phyloP scores from a whole-genome alignment of 345 rosid species.

The Rhizophora mangle region DNA sequence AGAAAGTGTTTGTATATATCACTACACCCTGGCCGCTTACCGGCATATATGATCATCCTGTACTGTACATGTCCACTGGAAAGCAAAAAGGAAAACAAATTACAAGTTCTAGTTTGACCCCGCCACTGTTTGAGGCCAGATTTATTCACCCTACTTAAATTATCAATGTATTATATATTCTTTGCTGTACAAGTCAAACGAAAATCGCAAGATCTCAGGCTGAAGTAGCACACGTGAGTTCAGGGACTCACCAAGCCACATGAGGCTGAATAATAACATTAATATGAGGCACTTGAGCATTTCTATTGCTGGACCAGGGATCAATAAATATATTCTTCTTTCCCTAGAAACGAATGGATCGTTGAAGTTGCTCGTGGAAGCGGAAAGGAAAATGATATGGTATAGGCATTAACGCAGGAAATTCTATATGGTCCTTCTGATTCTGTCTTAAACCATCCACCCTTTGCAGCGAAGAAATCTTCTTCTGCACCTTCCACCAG shows the following conservation, averaged over 20 bases:
- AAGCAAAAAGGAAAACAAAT: not conserved
- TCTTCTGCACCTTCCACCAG: slow-evolving; percentile 21
- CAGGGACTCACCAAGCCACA: slow-evolving; percentile 2
- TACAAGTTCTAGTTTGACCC: slow-evolving; percentile 9
- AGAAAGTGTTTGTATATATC: too few relatives aligned
- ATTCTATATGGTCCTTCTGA: slow-evolving; percentile 11
- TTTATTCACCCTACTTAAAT: slow-evolving; percentile 8
- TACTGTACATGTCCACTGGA: slow-evolving; percentile 5
- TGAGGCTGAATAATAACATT: slow-evolving; percentile 16
- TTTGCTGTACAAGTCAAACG: slow-evolving; percentile 26
- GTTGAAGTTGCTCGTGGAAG: not conserved
- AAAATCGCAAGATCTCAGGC: slow-evolving; percentile 9
- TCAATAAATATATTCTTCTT: slow-evolving; percentile 6
- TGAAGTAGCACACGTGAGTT: slow-evolving; percentile 3
- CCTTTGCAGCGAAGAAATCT: slow-evolving; percentile 10
- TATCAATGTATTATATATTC: slow-evolving; percentile 11
- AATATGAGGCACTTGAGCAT: slow-evolving; percentile 9
- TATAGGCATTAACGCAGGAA: slow-evolving; percentile 4
- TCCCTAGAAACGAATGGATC: slow-evolving; percentile 14
- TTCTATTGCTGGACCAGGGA: slow-evolving; percentile 10
- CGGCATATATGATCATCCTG: slow-evolving; percentile 19
- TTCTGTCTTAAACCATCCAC: slow-evolving; percentile 16
- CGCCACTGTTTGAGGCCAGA: not conserved
- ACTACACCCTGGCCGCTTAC: not conserved
- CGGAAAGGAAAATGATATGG: slow-evolving; percentile 2